phyloP scores from a whole-genome alignment of 1,284 basidiomycete genomes.

The Wallemia hederae region DNA sequence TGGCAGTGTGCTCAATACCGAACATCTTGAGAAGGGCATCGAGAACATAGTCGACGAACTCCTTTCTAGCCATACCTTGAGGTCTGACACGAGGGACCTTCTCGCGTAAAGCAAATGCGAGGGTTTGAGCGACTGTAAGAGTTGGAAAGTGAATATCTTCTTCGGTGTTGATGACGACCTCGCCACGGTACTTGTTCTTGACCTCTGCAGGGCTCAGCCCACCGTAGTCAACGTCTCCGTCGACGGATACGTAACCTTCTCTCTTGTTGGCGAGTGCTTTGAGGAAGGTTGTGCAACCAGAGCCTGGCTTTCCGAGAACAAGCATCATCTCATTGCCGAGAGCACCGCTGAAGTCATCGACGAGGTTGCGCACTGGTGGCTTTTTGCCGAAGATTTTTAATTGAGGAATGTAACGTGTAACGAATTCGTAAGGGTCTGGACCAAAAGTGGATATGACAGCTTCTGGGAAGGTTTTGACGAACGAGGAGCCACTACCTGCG shows the following conservation, averaged over 20 bases:
- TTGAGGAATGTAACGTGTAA: no score
- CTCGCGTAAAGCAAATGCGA: slow-evolving; percentile 23
- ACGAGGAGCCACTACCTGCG: no score
- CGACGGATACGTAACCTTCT: slow-evolving; percentile 16
- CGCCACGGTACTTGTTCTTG: no score
- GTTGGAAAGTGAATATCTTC: slow-evolving; percentile 37
- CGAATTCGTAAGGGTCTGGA: no score
- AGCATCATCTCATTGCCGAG: slow-evolving; percentile 18
- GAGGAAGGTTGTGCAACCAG: slow-evolving; percentile 20
- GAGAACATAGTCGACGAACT: slow-evolving; percentile 24
- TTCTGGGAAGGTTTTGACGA: no score
- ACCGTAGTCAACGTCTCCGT: slow-evolving; percentile 19
- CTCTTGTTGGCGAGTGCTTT: slow-evolving; percentile 18
- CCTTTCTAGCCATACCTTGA: slow-evolving; percentile 19
- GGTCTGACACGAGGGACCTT: slow-evolving; percentile 25
- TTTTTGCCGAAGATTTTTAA: no score
- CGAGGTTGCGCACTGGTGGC: no score
- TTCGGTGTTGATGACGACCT: no score
- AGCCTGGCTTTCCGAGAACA: slow-evolving; percentile 17
- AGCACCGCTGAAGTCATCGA: no score
- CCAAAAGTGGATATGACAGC: no score
- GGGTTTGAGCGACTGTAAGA: slow-evolving; percentile 27
- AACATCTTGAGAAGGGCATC: slow-evolving; percentile 32
- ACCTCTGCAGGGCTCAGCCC: no score
- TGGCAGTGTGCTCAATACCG: slow-evolving; percentile 37